Evolutionary conservation across 257 asterid species (phyloP), one percentile per base, ranked within the genome.

Genomic region (Gynochthodes officinalis): DNA sequence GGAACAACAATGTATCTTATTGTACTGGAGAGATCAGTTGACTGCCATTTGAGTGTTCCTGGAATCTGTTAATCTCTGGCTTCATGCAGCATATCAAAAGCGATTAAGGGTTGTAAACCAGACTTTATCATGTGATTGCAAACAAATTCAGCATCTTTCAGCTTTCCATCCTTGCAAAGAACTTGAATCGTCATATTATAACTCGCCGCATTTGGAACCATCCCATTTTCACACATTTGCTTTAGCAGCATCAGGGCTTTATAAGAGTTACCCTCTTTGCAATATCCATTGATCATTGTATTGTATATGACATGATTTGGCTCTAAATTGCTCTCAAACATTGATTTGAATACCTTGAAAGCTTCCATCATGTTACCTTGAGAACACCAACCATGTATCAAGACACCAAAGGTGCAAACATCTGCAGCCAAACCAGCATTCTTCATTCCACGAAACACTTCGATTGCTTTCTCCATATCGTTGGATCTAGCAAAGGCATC

Each of bases 331-430:
- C 40, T 64, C 64, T 84, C 91, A 6, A 62, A 6, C 90, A 89
- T 79, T n/a, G 77, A 82, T 66, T 72, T 78, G 81, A 91, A 87
- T 72, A 91, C 66, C 70, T 84, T 89, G 18, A 84, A 85, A 70
- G 94, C 94, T 77, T 91, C 92, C 81, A 80, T 89, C 96, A 91
- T 86, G 67, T 91, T 85, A 61, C 89, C 89, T 77, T 84, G 86
- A 68, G 64, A 79, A 54, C 94, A 86, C 93, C 88, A 91, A 43
- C 96, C 96, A 18, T 84, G 83, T 75, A 86, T 86, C 85, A 89
- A 73, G 46, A 75, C 95, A 43, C 96, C 88, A 33, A 86, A 92
- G 37, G 93, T 89, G 67, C 84, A 84, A 74, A 80, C 84, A 80
- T 91, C 96, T 16, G 86, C 81, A 27, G 32, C 78, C 77, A 83